Base-by-base conservation (phyloP, 2,329 filamentous ascomycete species). In the Leptographium wingfieldii region DNA sequence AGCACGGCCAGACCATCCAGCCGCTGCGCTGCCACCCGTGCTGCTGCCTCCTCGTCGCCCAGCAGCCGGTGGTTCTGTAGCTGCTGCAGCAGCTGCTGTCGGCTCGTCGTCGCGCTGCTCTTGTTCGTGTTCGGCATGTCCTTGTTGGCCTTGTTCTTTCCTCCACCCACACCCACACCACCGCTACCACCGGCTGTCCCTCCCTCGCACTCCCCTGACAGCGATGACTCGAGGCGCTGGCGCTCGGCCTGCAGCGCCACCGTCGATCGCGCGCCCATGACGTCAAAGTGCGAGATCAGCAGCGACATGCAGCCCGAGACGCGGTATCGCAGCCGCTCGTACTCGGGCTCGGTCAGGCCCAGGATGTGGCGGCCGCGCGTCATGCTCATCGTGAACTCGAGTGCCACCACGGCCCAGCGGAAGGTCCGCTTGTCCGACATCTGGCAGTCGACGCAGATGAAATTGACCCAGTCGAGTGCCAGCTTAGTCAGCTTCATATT, bases 381-480 rank as follows among this genome's bases (percentile, higher is more conserved):
- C 87, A 97, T 97, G 65, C 88, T 85, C 91, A 96, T 97, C 58
- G 92, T 90, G 70, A 97, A 96, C 70, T 99, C 94, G 14, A 99
- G 80, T 11, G 94, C 94, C 57, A 92, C 83, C 38, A 99, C 95
- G 9, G 94, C 91, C 94, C 94, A 99, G 65, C 92, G 87, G 75
- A 99, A 99, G 0, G 94, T 96, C 74, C 92, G 95, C 66, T 92
- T 84, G 72, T 99, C 94, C 4, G 90, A 90, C 11, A 94, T 89
- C 66, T 95, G 82, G 72, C 94, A 99, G 71, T 99, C 94, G 68
- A 97, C 92, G 69, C 92, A 96, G 65, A 99, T 94, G 72, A 99
- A 99, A 69, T 89, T 92, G 19, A 99, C 88, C 94, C 94, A 99
- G 71, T 99, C 92, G 12, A 99, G 78, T 4, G 92, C 91, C 58